Evolutionary conservation across 1,284 basidiomycete genomes (phyloP), one percentile per base, ranked within the genome.

Genomic region (Heterobasidion parviporum): DNA sequence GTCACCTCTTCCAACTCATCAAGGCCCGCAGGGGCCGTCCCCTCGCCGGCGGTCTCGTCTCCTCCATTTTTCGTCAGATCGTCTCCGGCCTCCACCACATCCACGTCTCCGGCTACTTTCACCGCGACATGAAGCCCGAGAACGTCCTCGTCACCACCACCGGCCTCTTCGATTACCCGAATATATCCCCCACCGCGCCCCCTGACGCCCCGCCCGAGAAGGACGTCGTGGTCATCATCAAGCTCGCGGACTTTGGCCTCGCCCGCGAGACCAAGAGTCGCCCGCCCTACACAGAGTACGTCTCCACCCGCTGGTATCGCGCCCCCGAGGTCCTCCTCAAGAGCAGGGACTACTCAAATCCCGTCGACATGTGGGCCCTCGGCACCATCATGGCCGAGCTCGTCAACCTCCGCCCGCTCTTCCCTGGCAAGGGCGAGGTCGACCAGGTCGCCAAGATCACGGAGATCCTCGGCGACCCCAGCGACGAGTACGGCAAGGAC

Each of bases 81-180:
- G 84, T 94, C 43, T 76, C 82, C 10, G 97, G 97, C 36, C 80
- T 99, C 41, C 79, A 94, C 66, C 97, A 99, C 70, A 94, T 99
- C 60, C 97, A 99, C 71, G 69, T 77, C 15, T 78, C 88, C 51
- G 96, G 96, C 56, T 99, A 97, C 72, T 99, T 99, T 70, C 97
- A 99, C 70, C 92, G 97, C 55, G 97, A 99, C 72, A 96, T 99
- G 93, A 99, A 99, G 72, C 97, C 97, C 33, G 97, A 99, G 70
- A 99, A 99, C 66, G 85, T 99, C n/a, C 84, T 99, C 55, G 96
- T 99, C 65, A 99, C 97, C n/a, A 99, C 97, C 2, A 98, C 94
- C 9, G 97, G 97, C 26, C 80, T 98, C 52, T 89, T 89, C 62
- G 94, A 98, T 72, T 99, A 99, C 68, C 86, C 85, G n/a, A 81